These are phyloP conservation scores for Fusarium armeniacum DNA, from an alignment of 2,329 filamentous ascomycete genomes.

Conservation along the genomic window DNA sequence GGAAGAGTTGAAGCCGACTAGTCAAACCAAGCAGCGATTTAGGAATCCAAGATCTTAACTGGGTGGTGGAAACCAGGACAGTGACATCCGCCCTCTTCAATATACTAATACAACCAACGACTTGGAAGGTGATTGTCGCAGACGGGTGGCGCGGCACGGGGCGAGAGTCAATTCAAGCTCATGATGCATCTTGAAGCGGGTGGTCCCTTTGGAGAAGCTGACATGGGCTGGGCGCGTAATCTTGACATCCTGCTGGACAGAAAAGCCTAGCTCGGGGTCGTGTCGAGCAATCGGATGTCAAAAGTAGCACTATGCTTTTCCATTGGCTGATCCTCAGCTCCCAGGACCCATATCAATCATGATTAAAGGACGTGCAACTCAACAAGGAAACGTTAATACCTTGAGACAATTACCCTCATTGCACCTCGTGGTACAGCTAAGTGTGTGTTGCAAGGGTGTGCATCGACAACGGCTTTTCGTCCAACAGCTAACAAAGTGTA, in stretches of 20 bases:
- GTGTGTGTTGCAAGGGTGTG: conserved; percentile 35
- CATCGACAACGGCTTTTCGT: conserved; percentile 15
- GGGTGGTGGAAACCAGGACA: conserved; percentile 4
- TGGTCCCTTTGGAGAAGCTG: conserved; percentile 36
- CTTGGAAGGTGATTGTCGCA: conserved; percentile 7
- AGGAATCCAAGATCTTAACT: conserved; percentile 7
- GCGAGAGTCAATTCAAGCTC: conserved; percentile 48
- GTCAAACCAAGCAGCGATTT: conserved; percentile 19
- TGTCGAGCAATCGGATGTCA: conserved; percentile 64
- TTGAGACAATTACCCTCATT: conserved; percentile 7
- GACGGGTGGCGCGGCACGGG: conserved; percentile 56
- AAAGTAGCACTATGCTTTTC: conserved; percentile 53
- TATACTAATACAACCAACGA: conserved; percentile 12
- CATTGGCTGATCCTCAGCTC: conserved; percentile 56
- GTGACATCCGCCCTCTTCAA: conserved; percentile 3
- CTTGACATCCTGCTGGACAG: conserved; percentile 63
- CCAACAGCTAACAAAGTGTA: conserved; percentile 19
- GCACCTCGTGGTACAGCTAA: conserved; percentile 13
- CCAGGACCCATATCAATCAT: conserved; percentile 40
- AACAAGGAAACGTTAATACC: conserved; percentile 18
- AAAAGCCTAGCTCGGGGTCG: conserved; percentile 56
- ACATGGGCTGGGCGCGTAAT: conserved; percentile 66
- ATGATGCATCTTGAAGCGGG: conserved; percentile 23
- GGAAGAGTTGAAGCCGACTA: conserved; percentile 23
- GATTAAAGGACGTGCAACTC: conserved; percentile 31